A percentile compares a stretch with the other conserved stretches of the same genome.
Conservation (phyloP, 176 grass and related monocot genomes). For the Lolium rigidum region DNA sequence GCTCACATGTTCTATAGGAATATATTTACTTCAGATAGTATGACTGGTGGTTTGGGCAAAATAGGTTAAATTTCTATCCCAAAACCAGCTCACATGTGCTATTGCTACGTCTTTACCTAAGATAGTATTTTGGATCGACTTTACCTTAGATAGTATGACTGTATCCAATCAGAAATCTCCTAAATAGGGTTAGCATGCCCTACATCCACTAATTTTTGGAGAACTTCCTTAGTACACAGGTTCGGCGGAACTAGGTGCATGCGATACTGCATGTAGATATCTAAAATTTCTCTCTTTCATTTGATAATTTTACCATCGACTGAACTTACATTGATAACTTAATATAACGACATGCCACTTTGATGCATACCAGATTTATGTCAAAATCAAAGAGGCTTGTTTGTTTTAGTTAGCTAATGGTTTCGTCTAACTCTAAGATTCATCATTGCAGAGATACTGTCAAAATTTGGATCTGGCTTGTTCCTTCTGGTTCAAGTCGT, state of each 20-base stretch:
- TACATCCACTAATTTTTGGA: neutral
- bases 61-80: neutral
- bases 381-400: neutral
- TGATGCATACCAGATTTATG: neutral
- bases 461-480: constrained; percentile 96
- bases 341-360: neutral
- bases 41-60: neutral
- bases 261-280: constrained; percentile 7
- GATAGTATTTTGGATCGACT: neutral
- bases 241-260: constrained; percentile 23
- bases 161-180: neutral
- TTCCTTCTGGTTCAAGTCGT: constrained; percentile 97
- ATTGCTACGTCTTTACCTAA: neutral
- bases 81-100: neutral
- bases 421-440: constrained; percentile 26
- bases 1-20: neutral
- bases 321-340: constrained; percentile 25
- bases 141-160: no score
- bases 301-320: constrained; percentile 9
- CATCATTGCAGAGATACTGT: constrained; percentile 75
- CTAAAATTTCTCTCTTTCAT: neutral
- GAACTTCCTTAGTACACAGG: neutral
- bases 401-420: constrained; percentile 10
- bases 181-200: neutral
- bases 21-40: neutral